phyloP scores from a whole-genome alignment of 192 early-diverging fungal species.

The Phycomyces nitens region DNA sequence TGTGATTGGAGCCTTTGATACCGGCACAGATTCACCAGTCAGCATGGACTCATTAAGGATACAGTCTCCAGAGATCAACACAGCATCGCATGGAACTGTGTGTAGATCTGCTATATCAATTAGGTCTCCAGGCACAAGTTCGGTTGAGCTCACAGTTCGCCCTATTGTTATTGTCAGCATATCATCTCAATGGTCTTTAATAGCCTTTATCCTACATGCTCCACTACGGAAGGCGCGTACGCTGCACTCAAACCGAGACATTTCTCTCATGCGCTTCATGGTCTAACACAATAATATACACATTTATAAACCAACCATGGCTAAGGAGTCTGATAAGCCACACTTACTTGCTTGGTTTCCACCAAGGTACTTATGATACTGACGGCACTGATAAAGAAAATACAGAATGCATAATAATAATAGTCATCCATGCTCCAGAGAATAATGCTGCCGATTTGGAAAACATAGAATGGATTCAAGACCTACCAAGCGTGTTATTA shows the following conservation, averaged over 20 bases:
- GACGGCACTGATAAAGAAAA: constrained; percentile 80
- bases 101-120: constrained; percentile 72
- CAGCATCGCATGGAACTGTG: constrained; percentile 86
- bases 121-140: constrained; percentile 95
- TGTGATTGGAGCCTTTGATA: constrained; percentile 83
- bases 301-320: too few species aligned
- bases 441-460: constrained; percentile 71
- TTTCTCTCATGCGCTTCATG: constrained; percentile 68
- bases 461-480: constrained; percentile 80
- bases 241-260: constrained; percentile 85
- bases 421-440: constrained; percentile 91
- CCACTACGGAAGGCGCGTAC: constrained; percentile 70
- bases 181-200: constrained; percentile 21
- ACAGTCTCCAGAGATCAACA: constrained; percentile 90
- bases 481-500: constrained; percentile 30
- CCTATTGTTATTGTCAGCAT: constrained; percentile 32
- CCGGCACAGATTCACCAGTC: constrained; percentile 94
- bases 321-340: constrained; percentile 46
- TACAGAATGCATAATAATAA: constrained; percentile 92
- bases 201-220: constrained; percentile 42
- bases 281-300: too few species aligned
- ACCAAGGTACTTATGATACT: constrained; percentile 76
- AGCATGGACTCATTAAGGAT: constrained; percentile 99
- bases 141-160: constrained; percentile 31
- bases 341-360: constrained; percentile 62